These are phyloP conservation scores for Conringia planisiliqua DNA, from an alignment of 345 rosid species.

Conservation along the genomic window DNA sequence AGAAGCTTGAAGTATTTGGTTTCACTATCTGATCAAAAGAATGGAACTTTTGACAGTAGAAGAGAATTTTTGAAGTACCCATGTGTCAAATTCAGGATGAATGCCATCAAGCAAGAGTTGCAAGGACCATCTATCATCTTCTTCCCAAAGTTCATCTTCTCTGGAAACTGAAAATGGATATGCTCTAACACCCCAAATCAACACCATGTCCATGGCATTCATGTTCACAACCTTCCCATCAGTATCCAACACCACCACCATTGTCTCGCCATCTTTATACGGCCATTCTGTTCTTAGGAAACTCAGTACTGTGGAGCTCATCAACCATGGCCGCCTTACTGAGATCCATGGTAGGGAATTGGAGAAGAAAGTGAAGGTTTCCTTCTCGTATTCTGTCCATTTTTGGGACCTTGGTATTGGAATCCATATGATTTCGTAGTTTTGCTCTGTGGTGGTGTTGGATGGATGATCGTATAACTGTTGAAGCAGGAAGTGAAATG, in stretches of 20 bases:
- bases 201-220: conserved; percentile 68
- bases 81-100: conserved; percentile 44
- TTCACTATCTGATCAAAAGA: neutral
- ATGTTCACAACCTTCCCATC: conserved; percentile 49
- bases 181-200: conserved; percentile 72
- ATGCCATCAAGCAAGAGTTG: conserved; percentile 49
- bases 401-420: conserved; percentile 46
- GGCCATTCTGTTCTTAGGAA: conserved; percentile 57
- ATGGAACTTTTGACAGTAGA: neutral
- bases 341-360: conserved; percentile 64
- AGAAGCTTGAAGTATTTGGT: neutral
- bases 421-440: conserved; percentile 59
- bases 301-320: conserved; percentile 44
- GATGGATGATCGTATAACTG: conserved; percentile 51
- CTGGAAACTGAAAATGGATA: conserved; percentile 64
- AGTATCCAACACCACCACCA: conserved; percentile 60
- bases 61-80: conserved; percentile 41
- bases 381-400: conserved; percentile 54
- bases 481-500: conserved; percentile 53
- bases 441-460: conserved; percentile 32
- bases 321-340: conserved; percentile 47
- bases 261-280: conserved; percentile 42
- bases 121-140: conserved; percentile 51
- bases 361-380: conserved; percentile 42
- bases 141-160: conserved; percentile 69